Percentiles rank a stretch among this genome's conserved stretches.
phyloP scores from a whole-genome alignment of 176 grass and related monocot genomes.

The Ananas comosus region DNA sequence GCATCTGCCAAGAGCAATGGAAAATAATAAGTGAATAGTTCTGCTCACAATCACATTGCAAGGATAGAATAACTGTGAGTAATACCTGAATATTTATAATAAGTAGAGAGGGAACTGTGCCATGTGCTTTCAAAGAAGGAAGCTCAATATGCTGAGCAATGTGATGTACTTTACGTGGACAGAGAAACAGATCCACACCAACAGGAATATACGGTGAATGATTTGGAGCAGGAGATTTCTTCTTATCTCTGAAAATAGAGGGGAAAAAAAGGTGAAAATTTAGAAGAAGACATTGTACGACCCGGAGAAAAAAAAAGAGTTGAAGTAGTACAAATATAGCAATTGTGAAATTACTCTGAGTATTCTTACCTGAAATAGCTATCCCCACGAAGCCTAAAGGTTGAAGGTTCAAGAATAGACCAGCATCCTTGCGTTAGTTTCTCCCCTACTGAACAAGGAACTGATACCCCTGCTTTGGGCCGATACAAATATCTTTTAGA shows the following conservation, averaged over 20 bases:
- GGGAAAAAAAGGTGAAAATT: conserved; percentile 10
- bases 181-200: conserved; percentile 80
- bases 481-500: conserved; percentile 67
- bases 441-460: conserved; percentile 47
- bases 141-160: conserved; percentile 89
- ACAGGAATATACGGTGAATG: conserved; percentile 68
- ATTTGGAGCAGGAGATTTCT: conserved; percentile 50
- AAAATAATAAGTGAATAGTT: conserved; percentile 1
- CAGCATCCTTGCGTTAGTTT: conserved; percentile 62
- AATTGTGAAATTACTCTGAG: background rate
- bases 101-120: conserved; percentile 79
- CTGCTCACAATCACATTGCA: background rate
- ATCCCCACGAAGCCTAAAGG: conserved; percentile 74
- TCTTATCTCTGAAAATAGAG: conserved; percentile 61
- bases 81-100: conserved; percentile 90
- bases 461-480: conserved; percentile 57
- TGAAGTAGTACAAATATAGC: background rate
- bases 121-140: conserved; percentile 41
- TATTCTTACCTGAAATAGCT: conserved; percentile 81
- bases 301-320: background rate
- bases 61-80: background rate
- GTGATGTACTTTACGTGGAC: conserved; percentile 73
- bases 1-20: conserved; percentile 42
- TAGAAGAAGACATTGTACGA: conserved; percentile 14
- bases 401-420: conserved; percentile 75